phyloP scores from a whole-genome alignment of 176 grass and related monocot species.

The Chloris gayana region DNA sequence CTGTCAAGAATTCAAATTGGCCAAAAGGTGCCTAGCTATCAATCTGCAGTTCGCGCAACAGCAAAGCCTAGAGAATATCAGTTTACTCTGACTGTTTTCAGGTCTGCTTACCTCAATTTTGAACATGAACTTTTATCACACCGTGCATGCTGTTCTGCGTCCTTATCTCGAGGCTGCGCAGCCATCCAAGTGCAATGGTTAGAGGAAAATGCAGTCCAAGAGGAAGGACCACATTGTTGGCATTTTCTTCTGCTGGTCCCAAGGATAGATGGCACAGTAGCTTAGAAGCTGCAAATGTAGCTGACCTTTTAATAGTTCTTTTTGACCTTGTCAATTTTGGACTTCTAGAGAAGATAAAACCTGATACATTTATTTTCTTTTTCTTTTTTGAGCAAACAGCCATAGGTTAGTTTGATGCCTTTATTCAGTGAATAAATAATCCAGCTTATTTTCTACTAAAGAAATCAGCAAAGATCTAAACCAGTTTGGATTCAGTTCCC shows the following conservation, averaged over 20 bases:
- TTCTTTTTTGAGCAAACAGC: too few species aligned
- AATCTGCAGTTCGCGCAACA: constrained; percentile 21
- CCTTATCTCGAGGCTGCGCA: constrained; percentile 18
- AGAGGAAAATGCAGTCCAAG: constrained; percentile 36
- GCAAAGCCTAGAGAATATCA: constrained; percentile 10
- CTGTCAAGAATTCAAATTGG: constrained; percentile 16
- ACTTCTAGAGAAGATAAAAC: neutral
- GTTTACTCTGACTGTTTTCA: constrained; percentile 25
- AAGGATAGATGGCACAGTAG: neutral
- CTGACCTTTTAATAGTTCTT: constrained; percentile 27
- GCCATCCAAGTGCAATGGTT: constrained; percentile 25
- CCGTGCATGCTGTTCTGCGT: neutral
- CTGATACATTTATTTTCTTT: neutral
- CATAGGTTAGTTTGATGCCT: neutral
- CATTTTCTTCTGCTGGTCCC: constrained; percentile 9
- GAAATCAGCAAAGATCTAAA: neutral
- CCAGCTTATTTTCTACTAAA: neutral
- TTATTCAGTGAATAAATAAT: neutral
- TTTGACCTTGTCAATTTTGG: constrained; percentile 42
- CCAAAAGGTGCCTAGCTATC: neutral
- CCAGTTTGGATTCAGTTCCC: constrained; percentile 14
- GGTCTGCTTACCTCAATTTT: constrained; percentile 30
- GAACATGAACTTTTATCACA: neutral
- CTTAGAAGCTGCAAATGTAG: constrained; percentile 23
- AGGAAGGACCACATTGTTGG: constrained; percentile 18